Base-by-base conservation (phyloP, 768 basidiomycete genomes). In the Lyophyllum atratum region DNA sequence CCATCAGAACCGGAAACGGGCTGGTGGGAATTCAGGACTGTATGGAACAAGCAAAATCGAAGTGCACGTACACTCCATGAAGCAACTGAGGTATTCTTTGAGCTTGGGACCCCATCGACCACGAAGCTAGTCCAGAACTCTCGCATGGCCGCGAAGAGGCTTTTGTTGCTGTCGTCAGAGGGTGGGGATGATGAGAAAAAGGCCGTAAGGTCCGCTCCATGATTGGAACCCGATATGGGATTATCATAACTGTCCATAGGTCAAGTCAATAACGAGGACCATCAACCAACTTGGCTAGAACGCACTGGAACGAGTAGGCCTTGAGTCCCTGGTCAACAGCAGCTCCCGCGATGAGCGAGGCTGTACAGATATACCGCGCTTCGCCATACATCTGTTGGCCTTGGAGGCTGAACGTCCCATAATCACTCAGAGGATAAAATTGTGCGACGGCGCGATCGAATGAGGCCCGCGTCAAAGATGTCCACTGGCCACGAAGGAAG, bases 371-470 rank as follows among this genome's bases (percentile, higher is more conserved):
- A 49, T 76, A 78, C 48, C 78, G 61, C 51, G 69, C 69, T 54
- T 79, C 78, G 26, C 78, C 78, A 56, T 78, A 79, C 74, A 79
- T 78, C 58, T 76, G 75, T 48, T 77, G 75, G 9, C 71, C 76
- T 56, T 77, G 76, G 9, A 74, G 65, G 52, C 74, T 73, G 31
- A 76, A 69, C 7, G 72, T 74, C 11, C 58, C 64, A 31, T 66
- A 79, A 40, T 68, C 67, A 5, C 59, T 52, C 21, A 77, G 56
- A 0, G 78, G 75, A 54, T 79, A 79, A 8, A 70, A 61, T 5
- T 60, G 55, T 9, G 42, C 28, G n/a, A 76, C 40, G n/a, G 71
- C 73, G 8, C 59, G 49, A 24, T 69, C 53, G 48, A 77, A 70
- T 1, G 76, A 70, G 2, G 52, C 42, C 0, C 67, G 49, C 1